Evolutionary conservation across 495 filamentous ascomycete species (phyloP), one percentile per base, ranked within the genome.

Genomic region (Tuber borchii): DNA sequence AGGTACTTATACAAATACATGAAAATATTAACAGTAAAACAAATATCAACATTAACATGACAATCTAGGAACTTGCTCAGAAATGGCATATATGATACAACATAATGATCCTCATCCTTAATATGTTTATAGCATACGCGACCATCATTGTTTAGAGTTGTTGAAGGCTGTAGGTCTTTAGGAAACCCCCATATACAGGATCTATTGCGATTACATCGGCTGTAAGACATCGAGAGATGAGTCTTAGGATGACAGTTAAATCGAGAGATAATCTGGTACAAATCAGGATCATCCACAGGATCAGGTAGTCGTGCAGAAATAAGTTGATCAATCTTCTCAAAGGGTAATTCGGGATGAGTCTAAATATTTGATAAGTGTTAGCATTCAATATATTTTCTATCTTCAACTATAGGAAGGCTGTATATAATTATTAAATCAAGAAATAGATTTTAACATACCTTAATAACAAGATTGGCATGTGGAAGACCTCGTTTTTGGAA

Each of bases 1-100:
- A n/a, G n/a, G n/a, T 80, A 80, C 37, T 74, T 75, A 46, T 78
- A 75, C 1, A 78, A 39, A 69, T 80, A 80, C 73, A 78, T 78
- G 39, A 78, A 78, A 2, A 78, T 43, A 44, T 77, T 73, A 10
- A 78, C 73, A 9, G 70, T 80, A 43, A 75, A 76, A 31, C 72
- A 75, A n/a, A 78, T 48, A 73, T 78, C 71, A 17, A 78, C 73
- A 78, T 80, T 80, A 9, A 77, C 69, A 75, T 78, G 70, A 43
- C 76, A 80, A 10, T 80, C 44, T 6, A 76, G 8, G 0, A 80
- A 20, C 20, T 56, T 74, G 1, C 65, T 75, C 17, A 80, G 43
- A 22, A 37, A 71, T 43, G 43, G 75, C 65, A 78, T 75, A 48
- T 80, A 80, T 0, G 76, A 65, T 3, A 56, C 75, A 37, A 75